Percentiles rank a stretch among this genome's conserved stretches.
phyloP scores from a whole-genome alignment of 139 green algal genomes.

The Choricystis sp. region DNA sequence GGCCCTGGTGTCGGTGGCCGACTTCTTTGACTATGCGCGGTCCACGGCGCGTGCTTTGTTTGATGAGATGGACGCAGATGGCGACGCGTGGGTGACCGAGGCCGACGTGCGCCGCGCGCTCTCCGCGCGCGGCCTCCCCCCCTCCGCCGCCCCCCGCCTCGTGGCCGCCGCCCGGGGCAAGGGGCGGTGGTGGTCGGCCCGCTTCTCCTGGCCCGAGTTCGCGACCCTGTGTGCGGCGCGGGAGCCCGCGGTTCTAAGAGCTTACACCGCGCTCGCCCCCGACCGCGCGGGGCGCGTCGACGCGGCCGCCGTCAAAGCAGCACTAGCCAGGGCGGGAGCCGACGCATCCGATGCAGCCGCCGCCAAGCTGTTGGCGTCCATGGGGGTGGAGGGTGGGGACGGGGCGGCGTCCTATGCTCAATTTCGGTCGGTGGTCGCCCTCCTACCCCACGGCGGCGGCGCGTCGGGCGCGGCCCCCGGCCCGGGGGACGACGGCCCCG shows the following conservation, averaged over 20 bases:
- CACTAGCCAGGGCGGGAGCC: neutral
- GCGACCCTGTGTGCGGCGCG: constrained; percentile 31
- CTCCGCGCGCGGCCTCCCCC: constrained; percentile 28
- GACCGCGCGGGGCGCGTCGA: constrained; percentile 24
- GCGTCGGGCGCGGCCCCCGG: no score
- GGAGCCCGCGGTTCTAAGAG: constrained; percentile 38
- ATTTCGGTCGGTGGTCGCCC: constrained; percentile 52
- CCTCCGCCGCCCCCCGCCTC: constrained; percentile 30
- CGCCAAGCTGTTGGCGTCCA: neutral
- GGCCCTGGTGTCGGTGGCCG: neutral
- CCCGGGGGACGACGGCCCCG: neutral
- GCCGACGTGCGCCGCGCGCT: constrained; percentile 39
- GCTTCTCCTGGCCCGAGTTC: constrained; percentile 45
- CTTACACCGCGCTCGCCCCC: constrained; percentile 36
- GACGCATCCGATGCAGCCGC: neutral
- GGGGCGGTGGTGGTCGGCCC: constrained; percentile 17
- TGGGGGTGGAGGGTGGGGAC: constrained; percentile 21
- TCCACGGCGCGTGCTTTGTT: constrained; percentile 17
- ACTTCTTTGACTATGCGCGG: neutral
- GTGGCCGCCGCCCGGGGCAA: constrained; percentile 17
- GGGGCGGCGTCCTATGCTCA: constrained; percentile 40
- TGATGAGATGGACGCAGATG: constrained; percentile 32
- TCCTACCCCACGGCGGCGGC: constrained; percentile 32
- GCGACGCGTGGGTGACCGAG: constrained; percentile 28
- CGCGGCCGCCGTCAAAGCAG: neutral